These are phyloP conservation scores for Suillus clintonianus DNA, from an alignment of 768 basidiomycete species.

Conservation along the genomic window DNA sequence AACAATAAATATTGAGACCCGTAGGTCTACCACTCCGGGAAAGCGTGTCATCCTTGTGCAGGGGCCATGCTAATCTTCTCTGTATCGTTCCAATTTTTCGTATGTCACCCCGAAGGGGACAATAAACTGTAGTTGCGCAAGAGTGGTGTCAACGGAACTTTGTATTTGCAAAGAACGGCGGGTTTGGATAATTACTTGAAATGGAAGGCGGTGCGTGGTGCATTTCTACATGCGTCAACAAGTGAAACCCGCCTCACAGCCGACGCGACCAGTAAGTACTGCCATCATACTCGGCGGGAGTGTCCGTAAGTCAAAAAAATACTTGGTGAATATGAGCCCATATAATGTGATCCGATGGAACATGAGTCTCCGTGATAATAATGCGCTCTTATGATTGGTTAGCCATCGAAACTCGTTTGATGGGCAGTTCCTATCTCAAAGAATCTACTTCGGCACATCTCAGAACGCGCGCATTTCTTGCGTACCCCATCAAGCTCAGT, in stretches of 20 bases:
- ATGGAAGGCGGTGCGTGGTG: neutral
- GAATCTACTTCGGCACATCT: neutral
- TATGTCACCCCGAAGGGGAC: constrained; percentile 93
- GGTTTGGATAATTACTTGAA: neutral
- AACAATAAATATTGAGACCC: constrained; percentile 43
- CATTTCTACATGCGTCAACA: too few species aligned
- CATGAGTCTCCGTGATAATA: neutral
- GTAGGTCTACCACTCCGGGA: constrained; percentile 82
- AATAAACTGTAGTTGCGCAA: constrained; percentile 13
- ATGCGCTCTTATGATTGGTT: neutral
- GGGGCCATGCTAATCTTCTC: constrained; percentile 99
- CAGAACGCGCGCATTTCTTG: neutral
- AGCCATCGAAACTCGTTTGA: neutral
- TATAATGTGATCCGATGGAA: neutral
- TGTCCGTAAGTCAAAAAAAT: neutral
- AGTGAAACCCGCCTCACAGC: too few species aligned
- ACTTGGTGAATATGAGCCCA: neutral
- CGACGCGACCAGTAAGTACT: too few species aligned
- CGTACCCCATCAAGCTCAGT: neutral
- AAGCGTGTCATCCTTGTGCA: constrained; percentile 99
- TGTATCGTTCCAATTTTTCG: constrained; percentile 99
- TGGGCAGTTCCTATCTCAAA: neutral
- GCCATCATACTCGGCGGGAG: too few species aligned
- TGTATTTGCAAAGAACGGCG: neutral
- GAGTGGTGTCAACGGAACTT: neutral